Conservation (phyloP, 805 yeast species). For the Metschnikowia santaceciliae region DNA sequence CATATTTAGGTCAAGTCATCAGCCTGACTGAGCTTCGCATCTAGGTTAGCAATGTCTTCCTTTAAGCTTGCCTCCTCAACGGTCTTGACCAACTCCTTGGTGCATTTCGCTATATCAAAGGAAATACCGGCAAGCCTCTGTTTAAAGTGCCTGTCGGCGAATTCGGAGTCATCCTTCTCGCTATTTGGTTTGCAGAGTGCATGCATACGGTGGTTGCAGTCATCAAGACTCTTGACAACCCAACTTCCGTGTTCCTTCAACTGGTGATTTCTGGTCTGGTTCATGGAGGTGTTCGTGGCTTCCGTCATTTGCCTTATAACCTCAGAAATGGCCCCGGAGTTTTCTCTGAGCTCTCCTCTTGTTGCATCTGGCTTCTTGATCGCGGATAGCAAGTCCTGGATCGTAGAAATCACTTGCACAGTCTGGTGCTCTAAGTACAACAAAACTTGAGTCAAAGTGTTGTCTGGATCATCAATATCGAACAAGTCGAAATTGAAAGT, state of each 20-base stretch:
- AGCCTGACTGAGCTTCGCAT: constrained; percentile 51
- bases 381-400: constrained; percentile 73
- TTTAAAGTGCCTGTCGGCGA: constrained; percentile 84
- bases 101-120: constrained; percentile 93
- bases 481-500: constrained; percentile 70
- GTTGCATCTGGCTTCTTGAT: constrained; percentile 75
- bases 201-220: constrained; percentile 81
- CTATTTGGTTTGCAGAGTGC: constrained; percentile 51
- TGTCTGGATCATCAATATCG: constrained; percentile 83
- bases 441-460: constrained; percentile 78
- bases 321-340: constrained; percentile 69
- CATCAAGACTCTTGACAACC: constrained; percentile 82
- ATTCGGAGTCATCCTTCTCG: constrained; percentile 49
- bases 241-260: constrained; percentile 88
- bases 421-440: constrained; percentile 91
- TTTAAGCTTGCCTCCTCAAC: constrained; percentile 91
- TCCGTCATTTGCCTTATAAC: constrained; percentile 86
- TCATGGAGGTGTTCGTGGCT: constrained; percentile 84
- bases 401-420: constrained; percentile 83
- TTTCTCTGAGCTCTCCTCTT: constrained; percentile 65
- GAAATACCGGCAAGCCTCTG: constrained; percentile 95
- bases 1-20: constrained; percentile 24
- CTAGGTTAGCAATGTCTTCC: constrained; percentile 79
- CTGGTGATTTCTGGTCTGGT: constrained; percentile 78
- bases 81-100: constrained; percentile 91